These are phyloP conservation scores for Lepidopterella palustris DNA, from an alignment of 495 filamentous ascomycete genomes.

Conservation along the genomic window DNA sequence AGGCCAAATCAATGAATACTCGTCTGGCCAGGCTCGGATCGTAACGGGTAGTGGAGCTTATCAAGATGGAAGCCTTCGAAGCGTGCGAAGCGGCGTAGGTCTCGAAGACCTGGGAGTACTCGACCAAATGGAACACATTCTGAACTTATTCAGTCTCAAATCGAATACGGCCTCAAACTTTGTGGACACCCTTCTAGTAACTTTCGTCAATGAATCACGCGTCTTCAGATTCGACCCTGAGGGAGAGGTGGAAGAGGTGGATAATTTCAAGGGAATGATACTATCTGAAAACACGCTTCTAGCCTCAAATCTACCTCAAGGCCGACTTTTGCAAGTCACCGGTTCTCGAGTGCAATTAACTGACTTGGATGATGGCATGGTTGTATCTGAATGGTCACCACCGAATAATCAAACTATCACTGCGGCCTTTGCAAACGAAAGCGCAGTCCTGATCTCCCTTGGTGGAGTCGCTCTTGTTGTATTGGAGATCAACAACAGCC, in stretches of 20 bases:
- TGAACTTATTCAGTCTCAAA: conserved; percentile 59
- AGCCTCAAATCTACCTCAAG: conserved; percentile 54
- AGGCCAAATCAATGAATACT: conserved; percentile 76
- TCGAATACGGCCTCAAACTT: conserved; percentile 42
- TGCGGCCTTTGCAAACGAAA: conserved; percentile 65
- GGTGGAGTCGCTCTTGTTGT: conserved; percentile 62
- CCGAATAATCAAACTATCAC: conserved; percentile 57
- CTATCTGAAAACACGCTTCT: conserved; percentile 69
- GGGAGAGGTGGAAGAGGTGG: conserved; percentile 81
- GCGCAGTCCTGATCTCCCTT: conserved; percentile 62
- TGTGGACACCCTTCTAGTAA: conserved; percentile 68
- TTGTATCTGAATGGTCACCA: conserved; percentile 62
- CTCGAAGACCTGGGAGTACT: conserved; percentile 82
- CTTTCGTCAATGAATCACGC: conserved; percentile 77
- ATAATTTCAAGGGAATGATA: conserved; percentile 60
- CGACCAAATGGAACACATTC: conserved; percentile 69
- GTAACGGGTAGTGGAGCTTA: conserved; percentile 87
- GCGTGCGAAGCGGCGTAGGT: conserved; percentile 87
- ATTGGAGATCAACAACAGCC: conserved; percentile 53
- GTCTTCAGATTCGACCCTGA: conserved; percentile 68
- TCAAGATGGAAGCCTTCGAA: conserved; percentile 77
- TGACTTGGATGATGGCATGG: conserved; percentile 63
- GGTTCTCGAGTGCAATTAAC: conserved; percentile 52
- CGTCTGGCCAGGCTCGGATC: conserved; percentile 88
- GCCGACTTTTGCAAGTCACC: conserved; percentile 73